Percentiles rank a stretch among this genome's conserved stretches.
These are phyloP conservation scores for Vigna trinervia DNA, from an alignment of 306 rosid genomes.

Conservation along the genomic window DNA sequence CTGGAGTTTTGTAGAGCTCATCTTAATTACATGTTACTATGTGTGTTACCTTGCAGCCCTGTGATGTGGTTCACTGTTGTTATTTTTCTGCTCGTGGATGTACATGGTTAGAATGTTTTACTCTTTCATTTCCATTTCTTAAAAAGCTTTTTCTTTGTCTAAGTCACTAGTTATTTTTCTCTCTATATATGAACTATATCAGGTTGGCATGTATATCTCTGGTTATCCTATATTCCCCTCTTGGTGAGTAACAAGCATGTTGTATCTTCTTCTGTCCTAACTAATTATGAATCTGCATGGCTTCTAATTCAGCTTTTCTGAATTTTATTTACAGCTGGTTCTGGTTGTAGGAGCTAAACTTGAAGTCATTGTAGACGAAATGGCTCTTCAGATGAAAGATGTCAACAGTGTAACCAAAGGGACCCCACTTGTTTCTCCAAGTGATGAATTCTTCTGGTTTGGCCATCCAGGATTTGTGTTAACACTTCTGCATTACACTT, in stretches of 20 bases:
- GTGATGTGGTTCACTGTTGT: slow-evolving; percentile 29
- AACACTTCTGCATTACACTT: slow-evolving; percentile 36
- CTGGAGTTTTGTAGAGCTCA: background rate
- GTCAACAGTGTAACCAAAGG: slow-evolving; percentile 24
- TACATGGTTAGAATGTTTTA: slow-evolving; percentile 31
- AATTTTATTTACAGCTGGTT: slow-evolving; percentile 27
- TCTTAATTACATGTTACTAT: background rate
- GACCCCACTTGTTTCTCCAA: slow-evolving; percentile 35
- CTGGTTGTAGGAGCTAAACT: slow-evolving; percentile 37
- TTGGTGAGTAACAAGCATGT: slow-evolving; percentile 12
- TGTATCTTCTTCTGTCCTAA: background rate
- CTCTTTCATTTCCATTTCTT: background rate
- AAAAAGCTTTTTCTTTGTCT: background rate
- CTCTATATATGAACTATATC: background rate
- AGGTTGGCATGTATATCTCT: slow-evolving; percentile 36
- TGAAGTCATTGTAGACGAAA: slow-evolving; percentile 31
- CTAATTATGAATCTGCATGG: background rate
- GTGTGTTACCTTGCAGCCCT: slow-evolving; percentile 23
- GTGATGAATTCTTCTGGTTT: slow-evolving; percentile 35
- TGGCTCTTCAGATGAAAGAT: slow-evolving; percentile 33
- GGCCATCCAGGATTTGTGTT: slow-evolving; percentile 31
- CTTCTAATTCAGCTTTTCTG: background rate
- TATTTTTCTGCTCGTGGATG: slow-evolving; percentile 33
- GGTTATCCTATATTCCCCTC: slow-evolving; percentile 35
- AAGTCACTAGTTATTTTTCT: background rate